phyloP scores from a whole-genome alignment of 257 asterid genomes.

The Solanum piurae region DNA sequence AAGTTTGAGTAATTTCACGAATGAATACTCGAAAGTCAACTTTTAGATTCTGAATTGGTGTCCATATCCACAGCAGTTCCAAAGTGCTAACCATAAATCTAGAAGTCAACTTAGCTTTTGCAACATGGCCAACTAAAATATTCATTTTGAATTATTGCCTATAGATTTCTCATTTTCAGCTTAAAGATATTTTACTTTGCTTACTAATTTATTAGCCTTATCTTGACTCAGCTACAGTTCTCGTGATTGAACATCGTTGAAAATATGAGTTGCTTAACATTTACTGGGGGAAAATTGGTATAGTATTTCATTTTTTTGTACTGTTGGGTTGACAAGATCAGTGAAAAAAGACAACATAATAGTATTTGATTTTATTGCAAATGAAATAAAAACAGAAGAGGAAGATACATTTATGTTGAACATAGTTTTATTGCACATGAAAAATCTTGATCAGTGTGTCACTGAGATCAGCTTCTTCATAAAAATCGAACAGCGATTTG shows the following conservation, averaged over 20 bases:
- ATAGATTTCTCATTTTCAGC: background rate
- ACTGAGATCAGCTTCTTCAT: background rate
- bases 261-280: background rate
- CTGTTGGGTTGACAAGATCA: background rate
- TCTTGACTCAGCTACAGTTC: background rate
- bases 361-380: background rate
- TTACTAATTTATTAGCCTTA: background rate
- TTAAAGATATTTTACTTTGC: background rate
- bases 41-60: background rate
- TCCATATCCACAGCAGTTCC: background rate
- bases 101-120: background rate
- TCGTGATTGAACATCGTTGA: background rate
- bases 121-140: background rate
- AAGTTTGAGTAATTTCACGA: background rate
- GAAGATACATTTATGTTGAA: background rate
- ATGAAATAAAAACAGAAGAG: background rate
- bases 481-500: slow-evolving; percentile 4
- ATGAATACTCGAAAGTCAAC: background rate
- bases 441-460: background rate
- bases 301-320: background rate
- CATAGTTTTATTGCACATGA: background rate
- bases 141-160: background rate
- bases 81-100: background rate
- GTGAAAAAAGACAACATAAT: background rate
- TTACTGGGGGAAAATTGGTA: background rate